Percentiles rank a stretch among this genome's conserved stretches.
These are phyloP conservation scores for Cutaneotrichosporon spelunceum DNA, from an alignment of 1,284 basidiomycete genomes.

Conservation along the genomic window DNA sequence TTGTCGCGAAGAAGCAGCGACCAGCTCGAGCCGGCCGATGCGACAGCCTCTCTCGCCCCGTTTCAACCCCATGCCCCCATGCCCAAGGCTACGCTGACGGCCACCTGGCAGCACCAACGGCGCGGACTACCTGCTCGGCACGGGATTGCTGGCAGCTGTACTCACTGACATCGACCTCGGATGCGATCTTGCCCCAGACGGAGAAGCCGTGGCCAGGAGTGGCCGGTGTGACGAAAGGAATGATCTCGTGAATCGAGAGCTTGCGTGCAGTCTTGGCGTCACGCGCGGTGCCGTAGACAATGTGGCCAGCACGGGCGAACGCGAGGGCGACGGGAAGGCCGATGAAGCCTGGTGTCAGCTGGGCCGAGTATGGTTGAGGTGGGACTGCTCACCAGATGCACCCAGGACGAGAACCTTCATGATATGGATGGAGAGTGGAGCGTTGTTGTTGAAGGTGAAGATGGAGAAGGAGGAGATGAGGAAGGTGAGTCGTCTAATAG, in stretches of 20 bases:
- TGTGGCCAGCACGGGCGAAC: slow-evolving; percentile 57
- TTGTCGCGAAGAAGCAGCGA: not conserved
- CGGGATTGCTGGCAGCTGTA: slow-evolving; percentile 1
- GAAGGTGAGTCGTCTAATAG: not conserved
- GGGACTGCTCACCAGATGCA: slow-evolving; percentile 41
- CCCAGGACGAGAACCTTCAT: slow-evolving; percentile 51
- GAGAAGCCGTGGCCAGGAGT: slow-evolving; percentile 39
- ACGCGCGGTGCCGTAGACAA: slow-evolving; percentile 58
- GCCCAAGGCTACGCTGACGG: not conserved
- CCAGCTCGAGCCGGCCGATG: not conserved
- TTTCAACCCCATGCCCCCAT: not conserved
- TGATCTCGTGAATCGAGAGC: slow-evolving; percentile 57
- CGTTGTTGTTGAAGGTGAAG: not conserved
- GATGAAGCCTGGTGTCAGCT: slow-evolving; percentile 52
- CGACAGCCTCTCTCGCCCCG: not conserved
- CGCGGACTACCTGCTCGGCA: not conserved
- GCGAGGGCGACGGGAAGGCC: slow-evolving; percentile 57
- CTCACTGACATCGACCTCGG: slow-evolving; percentile 56
- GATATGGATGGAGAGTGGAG: slow-evolving; percentile 3
- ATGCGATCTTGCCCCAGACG: slow-evolving; percentile 53
- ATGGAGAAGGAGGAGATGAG: not conserved
- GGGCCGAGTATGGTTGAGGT: not conserved
- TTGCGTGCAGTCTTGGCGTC: slow-evolving; percentile 48
- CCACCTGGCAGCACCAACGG: not conserved
- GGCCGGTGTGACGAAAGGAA: slow-evolving; percentile 55